A percentile compares a stretch with the other conserved stretches of the same genome.
Conservation (phyloP, 805 yeast species). For the Priceomyces carsonii region DNA sequence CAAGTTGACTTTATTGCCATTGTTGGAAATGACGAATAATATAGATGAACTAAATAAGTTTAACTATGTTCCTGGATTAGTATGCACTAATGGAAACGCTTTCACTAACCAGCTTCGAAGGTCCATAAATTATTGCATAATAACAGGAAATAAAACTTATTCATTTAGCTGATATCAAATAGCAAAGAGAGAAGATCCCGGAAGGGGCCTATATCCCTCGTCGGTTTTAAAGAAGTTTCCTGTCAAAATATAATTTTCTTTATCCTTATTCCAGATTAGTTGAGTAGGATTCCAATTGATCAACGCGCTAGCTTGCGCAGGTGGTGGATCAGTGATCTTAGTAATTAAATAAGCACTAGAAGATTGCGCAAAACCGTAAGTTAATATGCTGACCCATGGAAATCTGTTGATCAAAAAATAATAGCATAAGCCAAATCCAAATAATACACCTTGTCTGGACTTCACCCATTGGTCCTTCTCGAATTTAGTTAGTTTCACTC, state of each 20-base stretch:
- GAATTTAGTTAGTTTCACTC: slow-evolving; percentile 43
- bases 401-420: slow-evolving; percentile 39
- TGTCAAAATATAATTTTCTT: slow-evolving; percentile 15
- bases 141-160: slow-evolving; percentile 38
- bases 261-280: slow-evolving; percentile 30
- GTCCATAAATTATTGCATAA: slow-evolving; percentile 32
- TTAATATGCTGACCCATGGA: slow-evolving; percentile 48
- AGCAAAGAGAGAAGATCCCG: slow-evolving; percentile 21
- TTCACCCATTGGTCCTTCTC: slow-evolving; percentile 50
- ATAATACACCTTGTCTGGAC: slow-evolving; percentile 54
- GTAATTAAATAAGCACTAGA: slow-evolving; percentile 55
- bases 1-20: slow-evolving; percentile 35
- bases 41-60: slow-evolving; percentile 32
- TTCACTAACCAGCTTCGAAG: slow-evolving; percentile 17
- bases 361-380: slow-evolving; percentile 55
- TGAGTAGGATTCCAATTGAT: slow-evolving; percentile 34
- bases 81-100: slow-evolving; percentile 6
- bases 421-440: slow-evolving; percentile 55
- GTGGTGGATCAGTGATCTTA: slow-evolving; percentile 51
- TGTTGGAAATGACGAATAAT: slow-evolving; percentile 31
- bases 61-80: slow-evolving; percentile 22
- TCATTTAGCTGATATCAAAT: slow-evolving; percentile 1
- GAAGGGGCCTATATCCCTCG: slow-evolving; percentile 25
- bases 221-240: slow-evolving; percentile 21
- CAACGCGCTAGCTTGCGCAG: slow-evolving; percentile 20